Evolutionary conservation across 208 protist genomes (phyloP), one percentile per base, ranked within the genome.

Genomic region (Phytomonas sp.): DNA sequence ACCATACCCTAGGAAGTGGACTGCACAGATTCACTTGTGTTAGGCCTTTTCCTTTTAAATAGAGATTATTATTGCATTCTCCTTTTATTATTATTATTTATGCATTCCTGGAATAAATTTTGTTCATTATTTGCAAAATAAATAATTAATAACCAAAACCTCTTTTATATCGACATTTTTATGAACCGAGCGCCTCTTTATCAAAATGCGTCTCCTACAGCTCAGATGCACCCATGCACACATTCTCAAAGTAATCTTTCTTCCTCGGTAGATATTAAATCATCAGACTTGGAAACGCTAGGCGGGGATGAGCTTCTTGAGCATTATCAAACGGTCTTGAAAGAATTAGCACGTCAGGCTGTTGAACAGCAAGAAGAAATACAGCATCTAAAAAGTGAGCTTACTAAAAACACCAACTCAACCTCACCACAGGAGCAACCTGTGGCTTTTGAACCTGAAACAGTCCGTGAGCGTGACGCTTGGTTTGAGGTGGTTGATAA

Each of bases 361-460:
- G 33, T 86, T 3, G 66, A 78, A 49, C 86, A 92, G 69, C 78
- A 92, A 69, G 61, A 78, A 10, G 83, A 88, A 29, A 87, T 92
- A 34, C 32, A 19, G 23, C n/a, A 49, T 30, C 61, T 92, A 30
- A 77, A 56, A 26, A 23, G 26, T 56, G 45, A 12, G 4, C 10
- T 56, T 6, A 6, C 45, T 5, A 56, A 26, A 56, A 56, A 26
- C 45, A 23, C 6, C 19, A 26, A 56, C 2, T 8, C 19, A 56
- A 2, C 19, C 6, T 26, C 45, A 26, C 16, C 45, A 56, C 45
- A 56, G 23, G 23, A 19, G 26, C 45, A 26, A 5, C 23, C 19
- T 26, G 45, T 26, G 1, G 45, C 19, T 26, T 56, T 56, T 56
- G 45, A 56, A 26, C 45, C 19, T 26, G 16, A 26, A 56, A 56